Conservation (phyloP, 176 grass and related monocot species). For the Otatea glauca region DNA sequence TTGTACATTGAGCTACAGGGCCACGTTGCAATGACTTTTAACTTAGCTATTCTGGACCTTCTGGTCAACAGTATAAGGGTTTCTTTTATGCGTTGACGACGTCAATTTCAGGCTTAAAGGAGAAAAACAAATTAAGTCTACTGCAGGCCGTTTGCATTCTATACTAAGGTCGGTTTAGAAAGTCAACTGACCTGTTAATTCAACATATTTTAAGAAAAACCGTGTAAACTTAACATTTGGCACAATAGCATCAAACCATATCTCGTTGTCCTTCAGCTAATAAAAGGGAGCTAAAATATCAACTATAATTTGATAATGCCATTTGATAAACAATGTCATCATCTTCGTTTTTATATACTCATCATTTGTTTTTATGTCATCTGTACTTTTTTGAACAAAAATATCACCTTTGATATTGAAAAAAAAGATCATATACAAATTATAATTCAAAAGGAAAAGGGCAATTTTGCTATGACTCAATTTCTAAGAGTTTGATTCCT, state of each 20-base stretch:
- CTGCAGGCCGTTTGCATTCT: background rate
- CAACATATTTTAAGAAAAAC: background rate
- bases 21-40: background rate
- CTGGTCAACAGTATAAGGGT: slow-evolving; percentile 25
- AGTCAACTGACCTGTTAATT: background rate
- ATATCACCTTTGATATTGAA: background rate
- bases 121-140: background rate
- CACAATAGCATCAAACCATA: background rate
- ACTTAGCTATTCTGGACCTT: background rate
- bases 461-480: background rate
- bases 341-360: background rate
- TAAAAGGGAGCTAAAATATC: background rate
- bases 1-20: slow-evolving; percentile 2
- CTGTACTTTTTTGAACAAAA: slow-evolving; percentile 14
- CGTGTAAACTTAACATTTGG: slow-evolving; percentile 12
- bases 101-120: background rate
- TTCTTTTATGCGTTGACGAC: background rate
- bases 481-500: background rate
- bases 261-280: background rate
- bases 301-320: background rate
- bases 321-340: background rate
- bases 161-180: background rate
- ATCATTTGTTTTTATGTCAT: background rate
- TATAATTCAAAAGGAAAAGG: background rate
- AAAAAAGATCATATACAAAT: background rate